Percentiles rank a stretch among this genome's conserved stretches.
These are phyloP conservation scores for Cyamopsis tetragonoloba DNA, from an alignment of 306 rosid genomes.

Conservation along the genomic window DNA sequence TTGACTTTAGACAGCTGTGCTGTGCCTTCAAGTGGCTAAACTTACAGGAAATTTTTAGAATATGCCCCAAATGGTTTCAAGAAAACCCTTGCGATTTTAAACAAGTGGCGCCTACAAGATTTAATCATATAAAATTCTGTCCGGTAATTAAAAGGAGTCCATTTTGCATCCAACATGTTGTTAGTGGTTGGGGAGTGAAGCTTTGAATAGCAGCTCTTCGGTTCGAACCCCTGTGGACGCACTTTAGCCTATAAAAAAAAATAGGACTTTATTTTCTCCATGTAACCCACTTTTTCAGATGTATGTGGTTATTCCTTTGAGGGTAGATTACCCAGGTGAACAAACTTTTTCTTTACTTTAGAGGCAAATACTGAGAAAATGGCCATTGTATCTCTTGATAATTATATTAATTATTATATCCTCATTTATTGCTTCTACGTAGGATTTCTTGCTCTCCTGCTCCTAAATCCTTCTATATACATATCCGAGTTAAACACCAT, in stretches of 20 bases:
- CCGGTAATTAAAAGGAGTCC: background rate
- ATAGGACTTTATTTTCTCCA: too few relatives aligned
- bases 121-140: background rate
- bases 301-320: background rate
- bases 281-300: background rate
- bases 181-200: too few relatives aligned
- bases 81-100: background rate
- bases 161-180: too few relatives aligned
- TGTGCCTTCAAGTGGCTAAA: slow-evolving; percentile 3
- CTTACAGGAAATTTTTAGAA: background rate
- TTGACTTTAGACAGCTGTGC: background rate
- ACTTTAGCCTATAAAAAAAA: too few relatives aligned
- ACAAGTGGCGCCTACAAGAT: background rate
- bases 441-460: slow-evolving; percentile 2
- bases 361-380: background rate
- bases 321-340: background rate
- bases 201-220: too few relatives aligned
- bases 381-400: background rate
- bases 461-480: background rate
- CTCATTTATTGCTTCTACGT: background rate
- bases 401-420: too few relatives aligned
- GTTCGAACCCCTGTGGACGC: too few relatives aligned
- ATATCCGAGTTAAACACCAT: background rate
- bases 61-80: background rate
- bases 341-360: background rate